Percentiles rank a stretch among this genome's conserved stretches.
Conservation (phyloP, 257 asterid genomes). For the Gardenia jasminoides region DNA sequence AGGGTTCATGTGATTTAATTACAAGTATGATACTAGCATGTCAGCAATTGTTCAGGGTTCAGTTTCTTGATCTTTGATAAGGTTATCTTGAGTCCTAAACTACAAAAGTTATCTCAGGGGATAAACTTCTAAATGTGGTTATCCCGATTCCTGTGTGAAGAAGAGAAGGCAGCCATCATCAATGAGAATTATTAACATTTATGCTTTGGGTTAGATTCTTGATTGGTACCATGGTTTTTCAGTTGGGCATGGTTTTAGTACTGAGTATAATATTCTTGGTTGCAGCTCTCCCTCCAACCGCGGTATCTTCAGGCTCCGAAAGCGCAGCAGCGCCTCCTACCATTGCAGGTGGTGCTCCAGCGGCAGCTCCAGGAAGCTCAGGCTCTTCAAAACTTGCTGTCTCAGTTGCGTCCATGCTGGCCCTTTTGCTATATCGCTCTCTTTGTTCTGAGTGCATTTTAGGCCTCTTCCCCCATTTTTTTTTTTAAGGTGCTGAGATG, state of each 20-base stretch:
- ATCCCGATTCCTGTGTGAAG: not conserved
- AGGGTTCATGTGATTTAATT: not conserved
- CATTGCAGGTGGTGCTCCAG: constrained; percentile 37
- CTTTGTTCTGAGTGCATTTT: constrained; percentile 35
- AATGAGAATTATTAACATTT: not conserved
- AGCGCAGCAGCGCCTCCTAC: constrained; percentile 37
- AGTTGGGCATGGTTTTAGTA: not conserved
- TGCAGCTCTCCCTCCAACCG: constrained; percentile 57
- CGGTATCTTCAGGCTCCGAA: constrained; percentile 38
- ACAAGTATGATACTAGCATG: not conserved
- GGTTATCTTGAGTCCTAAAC: not conserved
- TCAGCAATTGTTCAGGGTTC: not conserved
- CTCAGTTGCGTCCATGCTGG: constrained; percentile 23
- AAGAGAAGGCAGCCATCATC: not conserved
- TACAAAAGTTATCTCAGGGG: not conserved
- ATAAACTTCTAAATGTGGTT: not conserved
- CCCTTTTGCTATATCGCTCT: constrained; percentile 21
- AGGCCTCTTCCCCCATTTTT: constrained; percentile 6
- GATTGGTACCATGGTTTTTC: not conserved
- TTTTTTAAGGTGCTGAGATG: not conserved
- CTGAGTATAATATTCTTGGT: not conserved
- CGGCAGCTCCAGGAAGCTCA: constrained; percentile 42
- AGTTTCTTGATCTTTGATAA: not conserved
- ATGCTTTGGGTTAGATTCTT: not conserved
- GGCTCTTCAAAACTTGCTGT: constrained; percentile 32